Evolutionary conservation across 1,284 basidiomycete genomes (phyloP).

Genomic region (Lignosus rhinocerotis): DNA sequence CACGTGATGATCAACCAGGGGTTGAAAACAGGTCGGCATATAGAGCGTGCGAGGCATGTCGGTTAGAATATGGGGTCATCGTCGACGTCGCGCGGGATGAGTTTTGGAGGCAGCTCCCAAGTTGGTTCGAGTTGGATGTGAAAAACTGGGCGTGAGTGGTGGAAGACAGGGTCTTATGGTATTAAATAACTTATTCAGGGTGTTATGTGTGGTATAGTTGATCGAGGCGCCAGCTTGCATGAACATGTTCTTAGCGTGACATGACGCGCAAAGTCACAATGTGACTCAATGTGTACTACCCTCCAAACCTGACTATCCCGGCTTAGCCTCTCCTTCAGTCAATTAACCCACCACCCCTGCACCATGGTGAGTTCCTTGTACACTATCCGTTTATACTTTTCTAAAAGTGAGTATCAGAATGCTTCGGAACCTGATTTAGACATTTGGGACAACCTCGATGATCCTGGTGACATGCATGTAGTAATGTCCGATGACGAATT

Average conservation of each 20-base stretch:
- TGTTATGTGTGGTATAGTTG: not conserved
- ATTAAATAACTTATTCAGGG: no score
- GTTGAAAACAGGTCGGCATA: slow-evolving; percentile 42
- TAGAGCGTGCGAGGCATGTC: slow-evolving; percentile 66
- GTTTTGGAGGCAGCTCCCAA: slow-evolving; percentile 62
- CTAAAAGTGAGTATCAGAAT: not conserved
- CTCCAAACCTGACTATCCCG: not conserved
- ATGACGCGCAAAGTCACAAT: slow-evolving; percentile 1
- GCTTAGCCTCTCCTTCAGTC: not conserved
- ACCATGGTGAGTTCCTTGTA: not conserved
- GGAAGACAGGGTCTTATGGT: no score
- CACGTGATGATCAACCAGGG: slow-evolving; percentile 45
- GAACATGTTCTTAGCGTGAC: slow-evolving; percentile 17
- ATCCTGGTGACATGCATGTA: slow-evolving; percentile 3
- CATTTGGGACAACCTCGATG: not conserved
- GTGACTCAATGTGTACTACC: not conserved
- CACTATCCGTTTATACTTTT: no score
- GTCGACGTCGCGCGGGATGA: slow-evolving; percentile 59
- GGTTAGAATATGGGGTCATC: slow-evolving; percentile 55
- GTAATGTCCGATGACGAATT: slow-evolving; percentile 7
- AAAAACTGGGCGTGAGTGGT: slow-evolving; percentile 45
- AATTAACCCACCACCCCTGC: no score
- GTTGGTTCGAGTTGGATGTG: slow-evolving; percentile 65
- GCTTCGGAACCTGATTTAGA: not conserved
- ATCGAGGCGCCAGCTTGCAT: not conserved